A percentile compares a stretch with the other conserved stretches of the same genome.
Conservation (phyloP, 768 basidiomycete species). For the Hemileccinum impolitum region DNA sequence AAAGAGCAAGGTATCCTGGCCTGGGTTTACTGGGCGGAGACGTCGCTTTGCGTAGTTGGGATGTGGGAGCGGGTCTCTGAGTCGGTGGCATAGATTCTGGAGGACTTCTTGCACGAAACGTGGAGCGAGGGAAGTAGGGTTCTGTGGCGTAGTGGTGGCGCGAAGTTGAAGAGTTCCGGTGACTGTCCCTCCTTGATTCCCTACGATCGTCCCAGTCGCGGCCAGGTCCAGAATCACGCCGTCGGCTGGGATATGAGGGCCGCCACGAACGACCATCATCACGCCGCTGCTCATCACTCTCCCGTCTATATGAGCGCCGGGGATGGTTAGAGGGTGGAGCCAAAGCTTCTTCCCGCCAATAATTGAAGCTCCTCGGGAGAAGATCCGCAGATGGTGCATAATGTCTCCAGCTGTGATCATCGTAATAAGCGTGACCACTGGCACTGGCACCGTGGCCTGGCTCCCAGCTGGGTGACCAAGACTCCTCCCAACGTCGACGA, state of each 20-base stretch:
- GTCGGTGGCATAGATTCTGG: background rate
- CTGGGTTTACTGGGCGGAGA: constrained; percentile 27
- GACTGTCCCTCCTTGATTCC: constrained; percentile 7
- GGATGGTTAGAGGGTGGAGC: constrained; percentile 1
- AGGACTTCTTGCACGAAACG: constrained; percentile 10
- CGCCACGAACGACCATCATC: constrained; percentile 11
- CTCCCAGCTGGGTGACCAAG: constrained; percentile 6
- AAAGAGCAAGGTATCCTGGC: constrained; percentile 34
- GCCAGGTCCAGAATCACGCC: constrained; percentile 2
- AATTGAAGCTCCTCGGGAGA: constrained; percentile 13
- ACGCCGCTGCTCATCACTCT: constrained; percentile 11
- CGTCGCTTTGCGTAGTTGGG: constrained; percentile 1
- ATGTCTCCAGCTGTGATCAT: constrained; percentile 9
- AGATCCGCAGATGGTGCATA: constrained; percentile 5
- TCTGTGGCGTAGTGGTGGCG: constrained; percentile 8
- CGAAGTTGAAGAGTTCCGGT: constrained; percentile 1
- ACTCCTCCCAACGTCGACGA: constrained; percentile 13
- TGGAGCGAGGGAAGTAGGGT: constrained; percentile 7
- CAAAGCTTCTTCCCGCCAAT: constrained; percentile 21
- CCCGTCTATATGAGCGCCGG: constrained; percentile 6
- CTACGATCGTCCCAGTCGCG: constrained; percentile 1
- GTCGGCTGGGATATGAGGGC: constrained; percentile 10
- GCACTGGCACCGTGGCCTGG: background rate
- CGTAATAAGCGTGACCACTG: too few relatives aligned
- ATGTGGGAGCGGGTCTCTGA: background rate